A percentile compares a stretch with the other conserved stretches of the same genome.
phyloP scores from a whole-genome alignment of 192 early-diverging fungal species.

The Mortierella alpina region DNA sequence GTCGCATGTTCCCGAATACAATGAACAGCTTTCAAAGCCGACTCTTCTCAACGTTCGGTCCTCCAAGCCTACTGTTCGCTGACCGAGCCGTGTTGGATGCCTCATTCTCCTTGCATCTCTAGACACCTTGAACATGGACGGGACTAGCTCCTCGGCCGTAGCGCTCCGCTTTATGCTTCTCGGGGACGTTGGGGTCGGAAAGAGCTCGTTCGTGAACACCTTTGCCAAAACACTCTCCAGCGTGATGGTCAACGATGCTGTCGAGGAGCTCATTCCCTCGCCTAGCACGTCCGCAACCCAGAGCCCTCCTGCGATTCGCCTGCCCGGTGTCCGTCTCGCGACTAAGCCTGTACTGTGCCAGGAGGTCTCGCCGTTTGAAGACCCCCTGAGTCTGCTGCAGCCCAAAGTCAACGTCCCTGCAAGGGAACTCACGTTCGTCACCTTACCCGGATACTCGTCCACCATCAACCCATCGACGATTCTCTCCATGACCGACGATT shows the following conservation, averaged over 20 bases:
- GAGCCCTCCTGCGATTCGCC: not conserved
- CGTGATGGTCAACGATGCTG: slow-evolving; percentile 9
- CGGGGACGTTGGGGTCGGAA: slow-evolving; percentile 49
- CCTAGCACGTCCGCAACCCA: not conserved
- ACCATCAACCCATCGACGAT: slow-evolving; percentile 37
- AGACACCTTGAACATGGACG: too few relatives aligned
- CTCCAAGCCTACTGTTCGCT: too few relatives aligned
- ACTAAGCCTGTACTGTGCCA: slow-evolving; percentile 6
- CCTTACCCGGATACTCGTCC: slow-evolving; percentile 42
- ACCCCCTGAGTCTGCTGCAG: slow-evolving; percentile 32
- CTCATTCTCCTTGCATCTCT: too few relatives aligned
- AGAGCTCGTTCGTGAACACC: slow-evolving; percentile 32
- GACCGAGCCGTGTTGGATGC: too few relatives aligned
- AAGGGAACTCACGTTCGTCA: slow-evolving; percentile 37
- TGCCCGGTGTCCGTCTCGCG: slow-evolving; percentile 8
- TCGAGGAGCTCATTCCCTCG: slow-evolving; percentile 18
- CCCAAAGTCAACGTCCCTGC: slow-evolving; percentile 20
- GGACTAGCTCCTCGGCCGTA: too few relatives aligned
- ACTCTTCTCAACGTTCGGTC: too few relatives aligned
- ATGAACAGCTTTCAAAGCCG: too few relatives aligned
- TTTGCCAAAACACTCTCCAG: slow-evolving; percentile 30
- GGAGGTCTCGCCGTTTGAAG: not conserved
- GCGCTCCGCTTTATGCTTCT: slow-evolving; percentile 37
- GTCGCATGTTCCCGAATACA: too few relatives aligned
- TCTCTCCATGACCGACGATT: slow-evolving; percentile 40